Evolutionary conservation across 805 yeast species (phyloP).

Genomic region (Yarrowia keelungensis): DNA sequence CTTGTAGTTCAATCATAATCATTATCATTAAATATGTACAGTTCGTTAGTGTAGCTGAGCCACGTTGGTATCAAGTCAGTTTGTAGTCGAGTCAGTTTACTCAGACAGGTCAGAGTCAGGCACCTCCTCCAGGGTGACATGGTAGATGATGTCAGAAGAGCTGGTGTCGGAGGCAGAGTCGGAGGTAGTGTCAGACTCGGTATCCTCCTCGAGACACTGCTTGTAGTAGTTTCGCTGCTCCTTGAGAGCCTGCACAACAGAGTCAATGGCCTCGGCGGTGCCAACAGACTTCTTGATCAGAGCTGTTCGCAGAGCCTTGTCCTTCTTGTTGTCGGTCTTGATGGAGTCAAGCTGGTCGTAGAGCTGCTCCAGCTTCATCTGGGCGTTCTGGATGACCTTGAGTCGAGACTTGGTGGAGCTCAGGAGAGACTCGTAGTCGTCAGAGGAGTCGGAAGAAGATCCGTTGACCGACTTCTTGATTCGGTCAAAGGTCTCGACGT

Average conservation of each 20-base stretch:
- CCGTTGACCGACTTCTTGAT: conserved; percentile 18
- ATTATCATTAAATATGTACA: conserved; percentile 29
- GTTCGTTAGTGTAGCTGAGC: conserved; percentile 1
- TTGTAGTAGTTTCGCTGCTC: conserved; percentile 35
- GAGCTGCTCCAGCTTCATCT: conserved; percentile 44
- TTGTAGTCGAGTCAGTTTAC: not conserved
- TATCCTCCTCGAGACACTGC: conserved; percentile 19
- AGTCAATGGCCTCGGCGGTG: conserved; percentile 37
- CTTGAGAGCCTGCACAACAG: conserved; percentile 19
- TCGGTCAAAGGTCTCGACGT: conserved; percentile 35
- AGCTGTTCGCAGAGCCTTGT: conserved; percentile 25
- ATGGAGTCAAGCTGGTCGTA: conserved; percentile 44
- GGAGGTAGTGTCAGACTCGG: not conserved
- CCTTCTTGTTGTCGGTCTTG: conserved; percentile 27
- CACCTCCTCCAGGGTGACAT: conserved; percentile 37
- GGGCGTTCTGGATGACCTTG: conserved; percentile 46
- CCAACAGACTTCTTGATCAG: conserved; percentile 35
- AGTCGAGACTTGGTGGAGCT: conserved; percentile 42
- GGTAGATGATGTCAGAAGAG: conserved; percentile 37
- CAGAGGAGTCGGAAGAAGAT: conserved; percentile 29
- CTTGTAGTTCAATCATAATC: conserved; percentile 1
- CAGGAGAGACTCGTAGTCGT: conserved; percentile 43
- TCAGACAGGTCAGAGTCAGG: conserved; percentile 32
- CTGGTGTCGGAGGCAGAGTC: conserved; percentile 25
- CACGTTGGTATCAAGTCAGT: conserved; percentile 1